These are phyloP conservation scores for Trichosporon sp. DNA, from an alignment of 1,284 basidiomycete genomes.

Conservation along the genomic window DNA sequence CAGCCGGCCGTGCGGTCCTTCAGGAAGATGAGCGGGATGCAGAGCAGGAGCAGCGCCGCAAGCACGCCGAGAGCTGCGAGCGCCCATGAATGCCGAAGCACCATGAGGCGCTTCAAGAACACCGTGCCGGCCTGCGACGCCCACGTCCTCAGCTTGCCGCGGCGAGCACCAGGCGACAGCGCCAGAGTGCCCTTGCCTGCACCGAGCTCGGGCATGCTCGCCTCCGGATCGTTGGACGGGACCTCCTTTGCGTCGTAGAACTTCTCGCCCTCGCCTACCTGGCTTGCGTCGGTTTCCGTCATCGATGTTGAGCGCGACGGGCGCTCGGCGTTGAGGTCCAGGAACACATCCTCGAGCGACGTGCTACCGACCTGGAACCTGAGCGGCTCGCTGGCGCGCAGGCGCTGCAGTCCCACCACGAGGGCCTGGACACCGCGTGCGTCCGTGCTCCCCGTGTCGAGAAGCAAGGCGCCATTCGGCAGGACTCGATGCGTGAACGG, in stretches of 20 bases:
- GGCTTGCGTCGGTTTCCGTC: background rate
- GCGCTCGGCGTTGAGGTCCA: constrained; percentile 58
- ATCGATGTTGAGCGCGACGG: background rate
- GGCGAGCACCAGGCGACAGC: background rate
- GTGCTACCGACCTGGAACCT: constrained; percentile 67
- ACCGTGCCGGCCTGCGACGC: constrained; percentile 54
- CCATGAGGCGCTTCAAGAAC: constrained; percentile 64
- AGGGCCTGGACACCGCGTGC: constrained; percentile 56
- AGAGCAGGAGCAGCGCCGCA: constrained; percentile 61
- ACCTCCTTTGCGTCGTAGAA: constrained; percentile 6
- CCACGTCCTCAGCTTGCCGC: background rate
- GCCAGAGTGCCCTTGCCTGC: constrained; percentile 30
- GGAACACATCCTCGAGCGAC: constrained; percentile 74
- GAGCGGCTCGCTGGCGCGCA: constrained; percentile 1
- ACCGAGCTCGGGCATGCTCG: constrained; percentile 38
- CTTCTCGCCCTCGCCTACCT: background rate
- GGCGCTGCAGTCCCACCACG: constrained; percentile 52
- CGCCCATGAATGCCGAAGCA: constrained; percentile 65
- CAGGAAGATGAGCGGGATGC: constrained; percentile 64
- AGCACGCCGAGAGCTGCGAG: constrained; percentile 60
- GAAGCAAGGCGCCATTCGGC: constrained; percentile 20
- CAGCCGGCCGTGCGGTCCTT: constrained; percentile 56
- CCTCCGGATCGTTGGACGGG: background rate
- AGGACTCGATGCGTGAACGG: constrained; percentile 1
- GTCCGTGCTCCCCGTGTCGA: constrained; percentile 54